These are phyloP conservation scores for Colletotrichum aenigma DNA, from an alignment of 2,329 filamentous ascomycete genomes.

Conservation along the genomic window DNA sequence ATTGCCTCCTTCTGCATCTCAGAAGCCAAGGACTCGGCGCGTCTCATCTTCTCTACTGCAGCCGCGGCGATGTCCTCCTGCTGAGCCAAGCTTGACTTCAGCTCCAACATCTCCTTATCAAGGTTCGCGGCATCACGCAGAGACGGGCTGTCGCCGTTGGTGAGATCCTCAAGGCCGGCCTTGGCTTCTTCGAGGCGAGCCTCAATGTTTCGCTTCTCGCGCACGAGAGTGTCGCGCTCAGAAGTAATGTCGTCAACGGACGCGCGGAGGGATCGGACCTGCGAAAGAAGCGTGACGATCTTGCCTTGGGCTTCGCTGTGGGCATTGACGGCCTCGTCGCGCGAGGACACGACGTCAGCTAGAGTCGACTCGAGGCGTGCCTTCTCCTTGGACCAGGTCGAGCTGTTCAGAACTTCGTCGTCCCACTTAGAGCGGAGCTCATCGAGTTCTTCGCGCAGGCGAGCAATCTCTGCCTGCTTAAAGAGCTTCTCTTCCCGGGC, in stretches of 20 bases:
- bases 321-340: conserved; percentile 89
- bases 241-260: conserved; percentile 84
- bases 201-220: conserved; percentile 91
- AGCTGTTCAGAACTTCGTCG: conserved; percentile 95
- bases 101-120: conserved; percentile 86
- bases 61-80: conserved; percentile 92
- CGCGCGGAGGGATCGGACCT: conserved; percentile 83
- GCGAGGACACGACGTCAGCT: conserved; percentile 85
- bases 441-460: conserved; percentile 93
- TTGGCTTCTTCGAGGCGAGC: conserved; percentile 85
- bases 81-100: conserved; percentile 87
- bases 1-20: conserved; percentile 95
- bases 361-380: conserved; percentile 87
- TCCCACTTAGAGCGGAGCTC: conserved; percentile 97
- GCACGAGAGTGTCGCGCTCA: conserved; percentile 82
- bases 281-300: conserved; percentile 87
- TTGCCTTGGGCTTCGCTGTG: conserved; percentile 96
- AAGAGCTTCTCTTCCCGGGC: conserved; percentile 87
- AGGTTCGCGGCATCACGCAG: conserved; percentile 88
- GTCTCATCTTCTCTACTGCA: conserved; percentile 95
- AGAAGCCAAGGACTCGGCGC: conserved; percentile 82
- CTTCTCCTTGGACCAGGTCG: conserved; percentile 98
- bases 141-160: conserved; percentile 82
- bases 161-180: conserved; percentile 85
- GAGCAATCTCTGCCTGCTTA: conserved; percentile 85